Conservation (phyloP, 2,329 filamentous ascomycete genomes). For the Epicoccum nigrum region DNA sequence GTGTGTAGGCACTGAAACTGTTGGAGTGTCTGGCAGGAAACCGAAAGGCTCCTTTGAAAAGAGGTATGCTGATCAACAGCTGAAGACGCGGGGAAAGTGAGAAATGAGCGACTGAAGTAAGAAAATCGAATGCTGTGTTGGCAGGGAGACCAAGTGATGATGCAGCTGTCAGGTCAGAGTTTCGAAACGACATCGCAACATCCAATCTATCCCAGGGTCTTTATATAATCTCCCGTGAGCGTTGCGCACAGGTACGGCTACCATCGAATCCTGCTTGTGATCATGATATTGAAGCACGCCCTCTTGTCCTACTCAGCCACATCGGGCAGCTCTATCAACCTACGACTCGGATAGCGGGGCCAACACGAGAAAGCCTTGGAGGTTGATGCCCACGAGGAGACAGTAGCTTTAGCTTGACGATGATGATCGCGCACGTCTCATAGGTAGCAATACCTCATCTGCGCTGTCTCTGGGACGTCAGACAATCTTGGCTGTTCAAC, state of each 20-base stretch:
- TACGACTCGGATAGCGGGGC: slow-evolving; percentile 18
- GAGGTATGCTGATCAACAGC: slow-evolving; percentile 7
- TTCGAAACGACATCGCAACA: slow-evolving; percentile 25
- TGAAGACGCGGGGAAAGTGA: background rate
- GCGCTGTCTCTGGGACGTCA: background rate
- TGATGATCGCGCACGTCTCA: slow-evolving; percentile 1
- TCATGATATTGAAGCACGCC: slow-evolving; percentile 15
- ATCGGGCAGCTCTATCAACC: slow-evolving; percentile 11
- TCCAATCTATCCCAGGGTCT: slow-evolving; percentile 20
- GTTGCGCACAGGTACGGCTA: slow-evolving; percentile 21
- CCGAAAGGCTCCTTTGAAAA: background rate
- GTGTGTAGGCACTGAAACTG: background rate
- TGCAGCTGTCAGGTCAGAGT: slow-evolving; percentile 17
- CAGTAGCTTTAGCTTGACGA: slow-evolving; percentile 8
- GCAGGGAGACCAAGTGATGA: slow-evolving; percentile 9
- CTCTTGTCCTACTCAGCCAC: slow-evolving; percentile 15
- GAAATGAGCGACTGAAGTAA: slow-evolving; percentile 8
- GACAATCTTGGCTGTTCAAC: slow-evolving; percentile 11
- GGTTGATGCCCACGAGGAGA: background rate
- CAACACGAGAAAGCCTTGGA: slow-evolving; percentile 11
- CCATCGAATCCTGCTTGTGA: slow-evolving; percentile 17
- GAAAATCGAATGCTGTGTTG: background rate
- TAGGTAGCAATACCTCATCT: slow-evolving; percentile 4
- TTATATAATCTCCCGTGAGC: slow-evolving; percentile 23
- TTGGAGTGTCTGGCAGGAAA: no score